These are phyloP conservation scores for Sporothrix phasma DNA, from an alignment of 2,329 filamentous ascomycete genomes.

Conservation along the genomic window DNA sequence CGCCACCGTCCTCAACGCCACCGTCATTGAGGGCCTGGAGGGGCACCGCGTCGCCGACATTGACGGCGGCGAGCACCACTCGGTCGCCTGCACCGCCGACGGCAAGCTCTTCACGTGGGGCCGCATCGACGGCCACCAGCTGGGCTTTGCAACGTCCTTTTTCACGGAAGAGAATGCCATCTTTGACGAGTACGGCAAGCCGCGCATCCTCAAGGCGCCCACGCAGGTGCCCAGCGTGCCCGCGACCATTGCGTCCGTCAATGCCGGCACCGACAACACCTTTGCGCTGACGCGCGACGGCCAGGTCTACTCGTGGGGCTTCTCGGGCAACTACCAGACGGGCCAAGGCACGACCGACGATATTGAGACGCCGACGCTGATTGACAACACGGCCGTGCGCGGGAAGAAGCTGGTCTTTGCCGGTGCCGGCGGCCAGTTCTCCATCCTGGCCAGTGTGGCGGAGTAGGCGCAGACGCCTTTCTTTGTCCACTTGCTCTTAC, in stretches of 20 bases:
- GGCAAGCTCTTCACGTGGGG: conserved; percentile 53
- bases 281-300: conserved; percentile 61
- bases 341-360: conserved; percentile 72
- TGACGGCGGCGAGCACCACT: conserved; percentile 63
- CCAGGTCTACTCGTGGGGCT: conserved; percentile 69
- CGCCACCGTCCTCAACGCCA: conserved; percentile 62
- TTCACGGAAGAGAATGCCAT: conserved; percentile 50
- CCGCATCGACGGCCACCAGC: conserved; percentile 43
- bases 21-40: conserved; percentile 53
- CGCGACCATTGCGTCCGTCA: conserved; percentile 42
- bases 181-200: conserved; percentile 52
- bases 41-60: conserved; percentile 57
- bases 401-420: conserved; percentile 66
- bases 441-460: conserved; percentile 45
- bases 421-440: conserved; percentile 83
- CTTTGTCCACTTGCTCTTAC: no score
- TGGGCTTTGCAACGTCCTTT: conserved; percentile 46
- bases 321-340: conserved; percentile 71
- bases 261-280: conserved; percentile 61
- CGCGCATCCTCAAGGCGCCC: conserved; percentile 64
- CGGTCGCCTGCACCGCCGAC: conserved; percentile 48
- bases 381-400: conserved; percentile 75
- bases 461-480: conserved; percentile 17
- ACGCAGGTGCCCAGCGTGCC: conserved; percentile 49
- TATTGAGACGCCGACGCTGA: conserved; percentile 62